Evolutionary conservation across 805 yeast species (phyloP), one percentile per base, ranked within the genome.

Genomic region (Suhomyces kilbournensis): DNA sequence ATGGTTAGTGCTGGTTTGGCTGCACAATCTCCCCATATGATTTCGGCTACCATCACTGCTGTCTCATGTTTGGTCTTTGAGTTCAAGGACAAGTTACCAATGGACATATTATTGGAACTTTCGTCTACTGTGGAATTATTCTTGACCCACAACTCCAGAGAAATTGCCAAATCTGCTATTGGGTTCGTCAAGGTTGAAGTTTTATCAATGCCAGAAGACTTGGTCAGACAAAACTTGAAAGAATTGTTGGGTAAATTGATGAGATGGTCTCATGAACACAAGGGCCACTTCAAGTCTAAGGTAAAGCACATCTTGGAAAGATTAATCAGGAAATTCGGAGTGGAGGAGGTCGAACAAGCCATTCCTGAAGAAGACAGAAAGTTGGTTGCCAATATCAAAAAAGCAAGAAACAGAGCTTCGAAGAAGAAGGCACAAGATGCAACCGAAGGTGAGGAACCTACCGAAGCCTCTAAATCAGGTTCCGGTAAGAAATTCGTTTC

Each of bases 1-100:
- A 90, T 94, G 86, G 86, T 93, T 28, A 83, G 93, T 69, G 99
- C 97, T 26, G 99, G 99, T 74, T 77, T 96, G 59, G 97, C 94
- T 35, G 97, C 97, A 52, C 85, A 88, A 58, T 81, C 94, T 28
- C 93, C 96, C 34, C 96, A 93, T 72, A 93, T 93, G 97, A 88
- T 94, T 30, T 89, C 97, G 63, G 97, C 98, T n/a, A 62, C 79
- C 43, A 84, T 94, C 60, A 91, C 97, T 6, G 96, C 97, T 0
- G 75, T 93, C 50, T 85, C 96, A 44, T 86, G 97, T 64, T 73
- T 93, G 44, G 78, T 94, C 39, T 93, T 84, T 69, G 97, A 94
- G 70, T 96, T 89, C 72, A 86, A 86, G 61, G 81, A 81, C 50
- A 73, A 76, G 35, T 76, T 94, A 55, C 81, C 84, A 10, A 61